phyloP scores from a whole-genome alignment of 768 basidiomycete species.

The Podaxis sp. region DNA sequence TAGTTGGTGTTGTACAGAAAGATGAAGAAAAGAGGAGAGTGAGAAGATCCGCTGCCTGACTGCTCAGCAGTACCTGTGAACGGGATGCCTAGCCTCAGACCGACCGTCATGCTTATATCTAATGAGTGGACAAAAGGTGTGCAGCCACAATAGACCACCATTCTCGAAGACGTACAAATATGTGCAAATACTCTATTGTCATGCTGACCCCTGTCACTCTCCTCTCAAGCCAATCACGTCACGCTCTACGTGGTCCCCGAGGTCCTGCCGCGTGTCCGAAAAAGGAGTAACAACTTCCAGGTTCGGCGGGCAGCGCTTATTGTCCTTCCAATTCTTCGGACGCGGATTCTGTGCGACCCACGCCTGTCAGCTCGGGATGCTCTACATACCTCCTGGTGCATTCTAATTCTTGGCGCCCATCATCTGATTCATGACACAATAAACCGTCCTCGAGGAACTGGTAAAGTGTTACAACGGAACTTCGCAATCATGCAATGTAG shows the following conservation, averaged over 20 bases:
- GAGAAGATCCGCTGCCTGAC: conserved; percentile 9
- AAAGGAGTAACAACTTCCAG: conserved; percentile 8
- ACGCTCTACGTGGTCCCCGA: neutral
- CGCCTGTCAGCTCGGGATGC: neutral
- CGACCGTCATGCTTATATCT: conserved; percentile 23
- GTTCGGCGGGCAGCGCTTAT: neutral
- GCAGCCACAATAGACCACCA: conserved; percentile 1
- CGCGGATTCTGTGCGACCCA: neutral
- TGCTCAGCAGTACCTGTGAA: conserved; percentile 17
- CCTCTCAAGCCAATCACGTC: neutral
- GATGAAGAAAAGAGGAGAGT: neutral
- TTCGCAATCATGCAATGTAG: neutral
- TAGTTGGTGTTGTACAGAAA: neutral
- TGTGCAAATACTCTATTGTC: conserved; percentile 16
- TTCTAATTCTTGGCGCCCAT: neutral
- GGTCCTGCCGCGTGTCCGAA: conserved; percentile 3
- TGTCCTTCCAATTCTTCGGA: neutral
- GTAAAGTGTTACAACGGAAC: neutral
- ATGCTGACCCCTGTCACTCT: neutral
- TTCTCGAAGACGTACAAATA: conserved; percentile 10
- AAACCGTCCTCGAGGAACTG: neutral
- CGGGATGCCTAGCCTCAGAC: conserved; percentile 15
- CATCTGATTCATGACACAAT: neutral
- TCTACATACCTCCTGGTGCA: neutral
- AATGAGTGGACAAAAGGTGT: conserved; percentile 15